Base-by-base conservation (phyloP, 306 rosid genomes). In the Pyrus communis region DNA sequence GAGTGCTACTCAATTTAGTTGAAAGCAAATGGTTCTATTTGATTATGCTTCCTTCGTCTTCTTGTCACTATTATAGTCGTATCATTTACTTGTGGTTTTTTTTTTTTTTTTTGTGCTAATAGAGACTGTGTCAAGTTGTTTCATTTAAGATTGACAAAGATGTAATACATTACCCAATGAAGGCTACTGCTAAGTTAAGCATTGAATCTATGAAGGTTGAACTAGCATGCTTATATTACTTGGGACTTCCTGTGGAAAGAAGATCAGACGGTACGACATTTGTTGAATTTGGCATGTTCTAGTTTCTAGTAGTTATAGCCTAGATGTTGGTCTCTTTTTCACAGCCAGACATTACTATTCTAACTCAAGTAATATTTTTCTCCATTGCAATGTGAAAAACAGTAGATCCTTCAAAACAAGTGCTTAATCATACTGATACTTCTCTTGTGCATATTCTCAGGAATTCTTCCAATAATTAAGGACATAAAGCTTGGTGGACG, bases 221-320 rank as follows among this genome's bases (percentile, higher is more conserved):
- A 79, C 80, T 89, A 68, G 97, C 98, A 58, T 94, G 98, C 91
- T 78, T 81, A 67, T 94, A 89, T 79, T 90, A 92, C 83, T 85
- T 90, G 71, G 95, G 85, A 71, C 88, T 90, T 84, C 95, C 93
- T 25, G 7, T 60, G 14, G 96, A 89, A 81, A 92, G 78, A 84
- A 86, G 79, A 88, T 88, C 92, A n/a, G 97, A 87, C 69, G 98
- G 98, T 92, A 92, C 71, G 83, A 35, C 55, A 82, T 52, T 77
- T 63, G 17, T 27, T 69, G 35, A 28, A 63, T 45, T 45, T 14
- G 51, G 52, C 33, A 30, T 75, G 66, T 58, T 65, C 43, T 21
- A 51, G 17, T 68, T 73, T 27, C 69, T n/a, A 42, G 49, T 78
- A 54, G 66, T 38, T 75, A 74, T 11, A 1, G 9, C 58, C 69